Base-by-base conservation (phyloP, 345 rosid species). In the Nasturtium officinale region DNA sequence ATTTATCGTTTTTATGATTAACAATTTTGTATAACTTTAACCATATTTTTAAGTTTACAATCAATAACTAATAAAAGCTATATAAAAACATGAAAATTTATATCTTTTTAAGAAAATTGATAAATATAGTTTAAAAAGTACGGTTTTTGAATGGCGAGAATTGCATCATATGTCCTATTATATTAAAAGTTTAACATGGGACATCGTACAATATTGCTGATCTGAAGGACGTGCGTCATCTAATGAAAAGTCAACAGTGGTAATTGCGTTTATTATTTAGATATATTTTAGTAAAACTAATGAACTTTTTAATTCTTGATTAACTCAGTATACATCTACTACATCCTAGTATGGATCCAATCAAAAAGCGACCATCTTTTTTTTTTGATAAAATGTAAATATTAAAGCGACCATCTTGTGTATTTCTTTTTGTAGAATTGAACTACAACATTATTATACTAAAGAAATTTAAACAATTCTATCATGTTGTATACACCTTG, bases 211-310 rank as follows among this genome's bases (percentile, higher is more conserved):
- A 52, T 4, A 17, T 12, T 38, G 5, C 52, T 40, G 6, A 20
- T 50, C 15, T 17, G 3, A 13, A 17, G 60, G 28, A 73, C 57
- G 71, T 73, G 37, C 38, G 55, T 72, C 56, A 63, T 48, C 43
- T 32, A 53, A 29, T 43, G 28, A 18, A 52, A 52, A 59, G 69
- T 72, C 76, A 62, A 52, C 38, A 53, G n/a, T 18, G 52, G 9
- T 40, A 61, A 33, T 33, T 58, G 16, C 6, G 53, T 43, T 43
- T 12, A 17, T 38, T 23, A 23, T 50, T 15, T 25, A 17, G 30
- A 20, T 51, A 8, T 26, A 15, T 9, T 6, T 11, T 4, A 15
- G 16, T 8, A 53, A 42, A n/a, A 43, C 1, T 3, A 15, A 15
- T 10, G 2, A 45, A 29, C 9, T 30, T 56, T 59, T 46, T 2